Evolutionary conservation across 2,329 filamentous ascomycete species (phyloP).

Genomic region (Diaporthe sp.): DNA sequence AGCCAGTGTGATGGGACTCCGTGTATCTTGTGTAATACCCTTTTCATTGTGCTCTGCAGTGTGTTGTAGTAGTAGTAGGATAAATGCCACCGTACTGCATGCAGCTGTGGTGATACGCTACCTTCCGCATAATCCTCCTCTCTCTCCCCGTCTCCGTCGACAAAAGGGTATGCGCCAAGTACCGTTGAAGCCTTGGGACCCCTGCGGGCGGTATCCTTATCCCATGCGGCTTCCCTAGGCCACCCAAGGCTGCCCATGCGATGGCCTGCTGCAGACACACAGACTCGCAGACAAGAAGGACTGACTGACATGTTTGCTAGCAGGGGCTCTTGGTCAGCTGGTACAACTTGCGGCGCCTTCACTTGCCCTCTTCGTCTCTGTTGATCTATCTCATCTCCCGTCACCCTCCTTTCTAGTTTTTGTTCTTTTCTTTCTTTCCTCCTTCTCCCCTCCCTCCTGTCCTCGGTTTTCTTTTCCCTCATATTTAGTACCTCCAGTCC

Average conservation of each 20-base stretch:
- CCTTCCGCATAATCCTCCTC: neutral
- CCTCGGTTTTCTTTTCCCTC: neutral
- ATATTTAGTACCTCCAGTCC: neutral
- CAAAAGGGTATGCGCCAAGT: slow-evolving; percentile 10
- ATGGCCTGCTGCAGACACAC: neutral
- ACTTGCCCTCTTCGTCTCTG: neutral
- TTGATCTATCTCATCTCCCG: slow-evolving; percentile 35
- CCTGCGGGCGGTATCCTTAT: slow-evolving; percentile 6
- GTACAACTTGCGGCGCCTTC: slow-evolving; percentile 31
- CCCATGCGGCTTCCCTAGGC: slow-evolving; percentile 17
- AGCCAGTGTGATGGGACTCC: neutral
- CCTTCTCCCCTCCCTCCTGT: neutral
- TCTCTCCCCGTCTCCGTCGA: neutral
- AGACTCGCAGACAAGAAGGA: slow-evolving; percentile 1
- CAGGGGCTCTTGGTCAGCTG: slow-evolving; percentile 37
- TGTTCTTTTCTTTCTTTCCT: neutral
- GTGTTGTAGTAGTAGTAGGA: neutral
- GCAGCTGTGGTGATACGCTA: neutral
- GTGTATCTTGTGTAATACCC: neutral
- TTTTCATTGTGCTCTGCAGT: neutral
- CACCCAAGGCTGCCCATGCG: slow-evolving; percentile 11
- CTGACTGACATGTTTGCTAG: slow-evolving; percentile 27
- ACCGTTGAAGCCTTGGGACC: neutral
- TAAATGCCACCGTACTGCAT: neutral
- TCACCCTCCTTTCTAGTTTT: neutral